Evolutionary conservation across 352 stramenopile genomes (phyloP).

Genomic region (Phytophthora kernoviae): DNA sequence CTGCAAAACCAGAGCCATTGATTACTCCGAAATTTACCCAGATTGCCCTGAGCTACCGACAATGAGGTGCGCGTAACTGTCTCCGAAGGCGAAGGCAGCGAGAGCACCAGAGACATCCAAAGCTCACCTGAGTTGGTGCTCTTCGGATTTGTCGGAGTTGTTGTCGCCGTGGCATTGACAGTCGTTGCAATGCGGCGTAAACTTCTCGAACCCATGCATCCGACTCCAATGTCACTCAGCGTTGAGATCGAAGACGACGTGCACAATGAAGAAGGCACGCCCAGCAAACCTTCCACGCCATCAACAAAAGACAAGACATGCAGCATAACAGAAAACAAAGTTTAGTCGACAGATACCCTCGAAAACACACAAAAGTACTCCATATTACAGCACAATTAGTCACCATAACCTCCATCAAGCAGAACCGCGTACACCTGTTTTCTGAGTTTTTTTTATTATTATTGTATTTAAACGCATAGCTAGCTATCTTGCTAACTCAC

Average conservation of each 20-base stretch:
- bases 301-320: not conserved
- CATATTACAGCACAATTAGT: not conserved
- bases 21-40: constrained; percentile 25
- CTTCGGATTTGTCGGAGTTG: not conserved
- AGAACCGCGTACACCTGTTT: not conserved
- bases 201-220: not conserved
- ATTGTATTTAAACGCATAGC: constrained; percentile 1
- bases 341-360: not conserved
- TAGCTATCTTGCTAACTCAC: not conserved
- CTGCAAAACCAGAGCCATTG: constrained; percentile 31
- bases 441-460: not conserved
- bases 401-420: not conserved
- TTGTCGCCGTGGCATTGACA: not conserved
- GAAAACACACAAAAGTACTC: not conserved
- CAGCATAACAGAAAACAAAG: not conserved
- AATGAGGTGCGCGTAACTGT: not conserved
- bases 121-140: not conserved
- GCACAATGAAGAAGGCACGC: not conserved
- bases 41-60: constrained; percentile 18
- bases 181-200: not conserved
- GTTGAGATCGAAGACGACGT: not conserved
- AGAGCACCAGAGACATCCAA: not conserved
- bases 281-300: not conserved
- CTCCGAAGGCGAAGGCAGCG: not conserved
- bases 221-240: not conserved